A percentile compares a stretch with the other conserved stretches of the same genome.
These are phyloP conservation scores for Thraustotheca clavata DNA, from an alignment of 352 stramenopile genomes.

Conservation along the genomic window DNA sequence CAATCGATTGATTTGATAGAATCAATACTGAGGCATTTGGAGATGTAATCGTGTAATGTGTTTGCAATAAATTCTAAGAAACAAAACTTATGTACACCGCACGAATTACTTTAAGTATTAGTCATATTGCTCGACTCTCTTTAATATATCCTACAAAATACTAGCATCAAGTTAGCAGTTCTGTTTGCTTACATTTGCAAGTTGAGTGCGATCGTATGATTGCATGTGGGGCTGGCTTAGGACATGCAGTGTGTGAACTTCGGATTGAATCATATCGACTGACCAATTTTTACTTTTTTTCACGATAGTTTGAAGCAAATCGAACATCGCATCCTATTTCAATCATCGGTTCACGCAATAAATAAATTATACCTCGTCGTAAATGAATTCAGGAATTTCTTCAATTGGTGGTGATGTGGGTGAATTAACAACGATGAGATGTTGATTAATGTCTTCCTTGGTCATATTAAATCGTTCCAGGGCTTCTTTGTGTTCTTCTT, in stretches of 20 bases:
- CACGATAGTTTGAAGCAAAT: conserved; percentile 40
- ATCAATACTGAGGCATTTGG: no score
- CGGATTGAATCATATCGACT: conserved; percentile 29
- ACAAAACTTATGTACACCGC: no score
- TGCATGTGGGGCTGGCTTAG: background rate
- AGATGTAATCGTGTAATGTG: no score
- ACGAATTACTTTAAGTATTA: no score
- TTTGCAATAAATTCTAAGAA: no score
- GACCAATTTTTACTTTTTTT: conserved; percentile 54
- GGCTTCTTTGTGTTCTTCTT: background rate
- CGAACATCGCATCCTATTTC: conserved; percentile 43
- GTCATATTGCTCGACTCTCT: no score
- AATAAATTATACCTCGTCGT: conserved; percentile 53
- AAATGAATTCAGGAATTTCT: conserved; percentile 45
- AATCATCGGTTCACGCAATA: background rate
- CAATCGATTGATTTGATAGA: no score
- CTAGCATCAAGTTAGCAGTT: no score
- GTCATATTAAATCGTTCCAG: conserved; percentile 24
- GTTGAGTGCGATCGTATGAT: background rate
- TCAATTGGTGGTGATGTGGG: conserved; percentile 5
- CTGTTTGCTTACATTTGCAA: no score
- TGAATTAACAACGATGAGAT: conserved; percentile 6
- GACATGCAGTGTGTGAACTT: background rate
- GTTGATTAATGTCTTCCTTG: conserved; percentile 17
- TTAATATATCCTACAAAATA: no score